Conservation (phyloP, 306 rosid genomes). For the Fragaria iinumae region DNA sequence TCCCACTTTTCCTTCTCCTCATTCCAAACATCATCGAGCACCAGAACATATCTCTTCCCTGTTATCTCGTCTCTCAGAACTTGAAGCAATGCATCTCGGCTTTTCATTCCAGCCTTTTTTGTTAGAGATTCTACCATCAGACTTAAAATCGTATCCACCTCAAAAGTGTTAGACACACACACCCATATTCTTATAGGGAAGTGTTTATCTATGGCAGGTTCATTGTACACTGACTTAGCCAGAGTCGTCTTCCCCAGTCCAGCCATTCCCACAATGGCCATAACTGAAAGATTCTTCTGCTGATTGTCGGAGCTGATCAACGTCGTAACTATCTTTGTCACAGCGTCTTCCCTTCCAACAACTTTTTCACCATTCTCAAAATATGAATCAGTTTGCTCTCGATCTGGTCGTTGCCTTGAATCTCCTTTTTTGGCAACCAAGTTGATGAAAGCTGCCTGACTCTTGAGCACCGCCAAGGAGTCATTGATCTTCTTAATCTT, state of each 20-base stretch:
- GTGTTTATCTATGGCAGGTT: neutral
- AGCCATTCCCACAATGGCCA: too few species aligned
- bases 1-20: neutral
- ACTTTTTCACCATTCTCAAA: too few species aligned
- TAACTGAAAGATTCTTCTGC: too few species aligned
- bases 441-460: too few species aligned
- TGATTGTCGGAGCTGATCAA: too few species aligned
- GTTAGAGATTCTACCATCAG: neutral
- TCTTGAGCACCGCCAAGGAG: too few species aligned
- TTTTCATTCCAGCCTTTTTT: neutral
- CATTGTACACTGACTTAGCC: constrained; percentile 9
- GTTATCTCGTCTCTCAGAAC: neutral
- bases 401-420: neutral
- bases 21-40: neutral
- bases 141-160: neutral
- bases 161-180: constrained; percentile 15
- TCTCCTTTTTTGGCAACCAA: neutral
- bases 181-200: constrained; percentile 21
- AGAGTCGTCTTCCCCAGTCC: too few species aligned
- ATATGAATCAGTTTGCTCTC: too few species aligned
- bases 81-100: neutral
- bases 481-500: too few species aligned
- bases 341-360: too few species aligned
- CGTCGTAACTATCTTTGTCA: too few species aligned
- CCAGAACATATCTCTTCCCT: constrained; percentile 20